A percentile compares a stretch with the other conserved stretches of the same genome.
Evolutionary conservation across 108 stramenopile species (phyloP).

Genomic region (Ochromonas danica): DNA sequence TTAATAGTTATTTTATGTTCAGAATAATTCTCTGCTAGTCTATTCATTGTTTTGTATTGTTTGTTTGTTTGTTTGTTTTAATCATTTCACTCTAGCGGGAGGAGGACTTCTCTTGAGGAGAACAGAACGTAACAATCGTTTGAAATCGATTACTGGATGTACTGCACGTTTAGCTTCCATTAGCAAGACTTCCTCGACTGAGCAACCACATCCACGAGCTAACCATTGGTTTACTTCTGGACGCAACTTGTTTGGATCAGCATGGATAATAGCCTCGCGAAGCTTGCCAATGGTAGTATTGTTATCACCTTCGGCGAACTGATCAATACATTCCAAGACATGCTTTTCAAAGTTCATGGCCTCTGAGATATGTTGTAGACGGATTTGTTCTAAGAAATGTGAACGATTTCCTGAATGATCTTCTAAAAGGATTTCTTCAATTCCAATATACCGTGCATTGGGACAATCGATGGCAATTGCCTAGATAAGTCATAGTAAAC

Average conservation of each 20-base stretch:
- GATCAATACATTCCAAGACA: conserved; percentile 21
- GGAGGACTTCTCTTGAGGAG: conserved; percentile 24
- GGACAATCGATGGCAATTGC: too few species aligned
- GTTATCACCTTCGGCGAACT: background rate
- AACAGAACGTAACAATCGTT: background rate
- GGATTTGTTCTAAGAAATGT: conserved; percentile 5
- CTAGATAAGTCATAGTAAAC: too few species aligned
- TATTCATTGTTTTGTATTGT: too few species aligned
- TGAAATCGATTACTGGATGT: background rate
- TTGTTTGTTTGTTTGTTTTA: too few species aligned
- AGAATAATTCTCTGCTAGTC: too few species aligned
- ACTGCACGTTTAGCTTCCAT: conserved; percentile 2
- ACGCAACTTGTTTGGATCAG: conserved; percentile 20
- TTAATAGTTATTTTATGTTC: too few species aligned
- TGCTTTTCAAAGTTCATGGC: conserved; percentile 20
- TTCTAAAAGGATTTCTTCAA: background rate
- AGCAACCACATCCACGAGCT: background rate
- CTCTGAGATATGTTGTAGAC: conserved; percentile 22
- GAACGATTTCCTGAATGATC: conserved; percentile 6
- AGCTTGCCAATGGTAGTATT: background rate
- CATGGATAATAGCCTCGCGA: conserved; percentile 10
- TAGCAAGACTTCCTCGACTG: conserved; percentile 12
- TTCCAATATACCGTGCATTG: background rate
- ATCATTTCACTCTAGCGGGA: background rate
- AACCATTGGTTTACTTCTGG: conserved; percentile 18